Conservation (phyloP, 192 early-diverging fungal genomes). For the Phlyctochytrium planicorne region DNA sequence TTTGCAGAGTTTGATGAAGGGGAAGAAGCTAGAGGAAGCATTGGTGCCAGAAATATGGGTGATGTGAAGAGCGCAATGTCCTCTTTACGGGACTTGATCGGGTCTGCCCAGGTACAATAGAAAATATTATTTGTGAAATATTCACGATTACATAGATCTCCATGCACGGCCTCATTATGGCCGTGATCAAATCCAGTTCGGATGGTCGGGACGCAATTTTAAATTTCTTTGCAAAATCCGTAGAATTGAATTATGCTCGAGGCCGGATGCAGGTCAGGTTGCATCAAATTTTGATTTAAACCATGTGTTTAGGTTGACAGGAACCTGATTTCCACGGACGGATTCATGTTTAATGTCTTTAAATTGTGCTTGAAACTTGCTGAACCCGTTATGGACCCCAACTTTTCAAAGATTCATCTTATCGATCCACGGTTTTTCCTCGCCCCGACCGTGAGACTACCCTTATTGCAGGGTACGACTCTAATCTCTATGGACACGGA, state of each 20-base stretch:
- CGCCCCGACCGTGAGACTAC: constrained; percentile 41
- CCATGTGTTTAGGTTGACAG: constrained; percentile 57
- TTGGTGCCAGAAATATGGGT: constrained; percentile 49
- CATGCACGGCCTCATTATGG: constrained; percentile 41
- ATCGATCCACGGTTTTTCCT: constrained; percentile 76
- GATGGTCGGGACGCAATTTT: constrained; percentile 60
- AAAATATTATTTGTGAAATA: no score
- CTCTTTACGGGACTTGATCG: constrained; percentile 31
- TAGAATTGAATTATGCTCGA: constrained; percentile 68
- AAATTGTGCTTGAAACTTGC: constrained; percentile 65
- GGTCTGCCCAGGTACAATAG: constrained; percentile 44
- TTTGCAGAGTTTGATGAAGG: constrained; percentile 22
- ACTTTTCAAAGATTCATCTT: constrained; percentile 69
- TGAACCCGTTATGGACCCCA: constrained; percentile 84
- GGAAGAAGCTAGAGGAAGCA: constrained; percentile 30
- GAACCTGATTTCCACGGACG: constrained; percentile 73
- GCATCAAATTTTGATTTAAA: constrained; percentile 10
- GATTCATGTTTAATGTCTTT: constrained; percentile 79
- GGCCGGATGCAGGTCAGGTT: constrained; percentile 67
- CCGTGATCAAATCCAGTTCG: constrained; percentile 66
- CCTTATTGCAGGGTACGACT: constrained; percentile 71
- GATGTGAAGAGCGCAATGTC: constrained; percentile 42
- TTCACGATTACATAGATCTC: no score
- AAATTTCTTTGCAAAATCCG: constrained; percentile 61
- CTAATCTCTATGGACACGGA: constrained; percentile 72